phyloP scores from a whole-genome alignment of 768 basidiomycete genomes.

The Boletus subcaerulescens region DNA sequence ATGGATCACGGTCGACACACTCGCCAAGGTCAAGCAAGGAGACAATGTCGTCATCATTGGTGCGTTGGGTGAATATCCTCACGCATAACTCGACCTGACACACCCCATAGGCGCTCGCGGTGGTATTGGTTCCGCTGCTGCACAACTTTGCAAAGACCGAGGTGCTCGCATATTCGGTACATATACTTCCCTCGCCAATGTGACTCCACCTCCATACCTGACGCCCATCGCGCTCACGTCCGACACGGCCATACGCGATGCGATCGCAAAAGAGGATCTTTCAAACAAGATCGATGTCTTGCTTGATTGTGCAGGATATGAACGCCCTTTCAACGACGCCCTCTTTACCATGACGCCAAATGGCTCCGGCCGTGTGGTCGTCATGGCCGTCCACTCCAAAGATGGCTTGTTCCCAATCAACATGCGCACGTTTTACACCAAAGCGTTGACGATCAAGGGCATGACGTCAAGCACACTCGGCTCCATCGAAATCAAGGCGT shows the following conservation, averaged over 20 bases:
- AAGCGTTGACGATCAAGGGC: constrained; percentile 30
- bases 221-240: constrained; percentile 34
- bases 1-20: constrained; percentile 36
- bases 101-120: constrained; percentile 31
- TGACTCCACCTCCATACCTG: constrained; percentile 24
- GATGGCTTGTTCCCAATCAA: constrained; percentile 31
- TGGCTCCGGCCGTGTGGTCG: constrained; percentile 33
- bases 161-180: constrained; percentile 35
- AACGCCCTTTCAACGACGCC: constrained; percentile 33
- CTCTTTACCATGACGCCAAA: constrained; percentile 31
- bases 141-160: constrained; percentile 30
- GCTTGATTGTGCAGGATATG: constrained; percentile 34
- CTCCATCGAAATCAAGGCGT: constrained; percentile 23
- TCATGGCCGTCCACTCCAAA: constrained; percentile 35
- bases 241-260: constrained; percentile 29
- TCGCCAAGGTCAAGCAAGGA: constrained; percentile 31
- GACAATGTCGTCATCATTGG: constrained; percentile 35
- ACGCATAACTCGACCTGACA: too few species aligned
- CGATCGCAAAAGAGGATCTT: constrained; percentile 24
- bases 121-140: constrained; percentile 34
- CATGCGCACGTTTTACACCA: constrained; percentile 33
- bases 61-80: neutral
- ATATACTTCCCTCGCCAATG: constrained; percentile 30
- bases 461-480: constrained; percentile 29
- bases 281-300: constrained; percentile 34